Evolutionary conservation across 2,329 filamentous ascomycete species (phyloP).

Genomic region (Lizonia empirigonia): DNA sequence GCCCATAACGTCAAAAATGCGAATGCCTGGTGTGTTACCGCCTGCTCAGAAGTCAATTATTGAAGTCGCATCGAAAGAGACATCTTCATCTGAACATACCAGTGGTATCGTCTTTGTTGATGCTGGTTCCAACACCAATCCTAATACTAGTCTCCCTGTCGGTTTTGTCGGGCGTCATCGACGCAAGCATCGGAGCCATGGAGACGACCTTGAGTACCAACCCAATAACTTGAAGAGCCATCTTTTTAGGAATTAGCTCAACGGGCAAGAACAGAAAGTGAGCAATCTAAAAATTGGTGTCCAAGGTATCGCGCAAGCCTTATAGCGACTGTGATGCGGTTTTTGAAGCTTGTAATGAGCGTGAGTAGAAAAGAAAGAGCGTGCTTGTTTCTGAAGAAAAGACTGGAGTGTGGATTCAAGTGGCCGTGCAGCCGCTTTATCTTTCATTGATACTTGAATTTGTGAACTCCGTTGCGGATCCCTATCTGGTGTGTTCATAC

Average conservation of each 20-base stretch:
- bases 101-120: constrained; percentile 1
- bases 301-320: no score
- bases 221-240: constrained; percentile 6
- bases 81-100: background rate
- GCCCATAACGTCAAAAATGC: constrained; percentile 9
- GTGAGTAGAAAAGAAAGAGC: no score
- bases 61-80: background rate
- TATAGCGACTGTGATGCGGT: no score
- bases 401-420: no score
- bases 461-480: background rate
- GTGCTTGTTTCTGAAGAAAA: no score
- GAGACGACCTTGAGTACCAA: constrained; percentile 1
- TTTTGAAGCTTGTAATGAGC: background rate
- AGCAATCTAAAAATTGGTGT: no score
- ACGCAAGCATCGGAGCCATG: constrained; percentile 2
- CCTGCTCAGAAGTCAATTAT: background rate
- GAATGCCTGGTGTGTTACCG: constrained; percentile 10
- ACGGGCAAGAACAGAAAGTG: no score
- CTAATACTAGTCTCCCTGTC: constrained; percentile 3
- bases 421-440: background rate
- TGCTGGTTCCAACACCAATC: constrained; percentile 8
- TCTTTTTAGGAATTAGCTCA: background rate
- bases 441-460: background rate
- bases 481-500: no score
- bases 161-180: constrained; percentile 2